Evolutionary conservation across 306 rosid genomes (phyloP), one percentile per base, ranked within the genome.

Genomic region (Fagus crenata): DNA sequence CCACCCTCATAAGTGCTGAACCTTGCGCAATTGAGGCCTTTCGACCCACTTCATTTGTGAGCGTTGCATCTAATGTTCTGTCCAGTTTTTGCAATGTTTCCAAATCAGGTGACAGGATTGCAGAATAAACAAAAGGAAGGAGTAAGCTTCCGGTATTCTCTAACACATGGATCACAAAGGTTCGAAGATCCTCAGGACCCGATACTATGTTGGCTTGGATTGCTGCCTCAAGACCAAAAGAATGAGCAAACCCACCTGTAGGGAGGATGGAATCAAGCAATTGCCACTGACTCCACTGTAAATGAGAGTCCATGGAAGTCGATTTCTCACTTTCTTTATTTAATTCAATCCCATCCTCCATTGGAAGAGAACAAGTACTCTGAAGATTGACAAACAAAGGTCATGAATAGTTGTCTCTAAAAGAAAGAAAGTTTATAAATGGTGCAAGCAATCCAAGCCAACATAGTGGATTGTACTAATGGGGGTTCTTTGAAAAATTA

Each of bases 161-260:
- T 73, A 93, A 80, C 11, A 87, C 71, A 68, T 91, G 93, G 80
- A 78, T 74, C n/a, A 91, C 73, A 68, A 87, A 93, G 37, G 86
- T 88, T 82, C 75, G 86, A 36, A 93, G 97, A 54, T 90, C 88
- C 77, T 85, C 72, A 12, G 91, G 89, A 69, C 76, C 61, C 4
- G 91, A 86, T 78, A 91, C 89, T 14, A 93, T 18, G 63, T 60
- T 87, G n/a, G 88, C 75, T 72, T 91, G 98, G 79, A 90, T 84
- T 51, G 97, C 93, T 33, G 98, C 96, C 84, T 91, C 96, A 37
- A 90, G 96, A 76, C 97, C 93, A 61, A 87, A 83, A 33, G 97
- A 92, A 78, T 92, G 97, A 63, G 97, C 97, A 43, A 93, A 93
- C 46, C 98, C 98, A 37, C 98, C 98, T 0, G 98, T 90, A 3